phyloP scores from a whole-genome alignment of 208 protist species.

The Jaenimonas drosophilae region DNA sequence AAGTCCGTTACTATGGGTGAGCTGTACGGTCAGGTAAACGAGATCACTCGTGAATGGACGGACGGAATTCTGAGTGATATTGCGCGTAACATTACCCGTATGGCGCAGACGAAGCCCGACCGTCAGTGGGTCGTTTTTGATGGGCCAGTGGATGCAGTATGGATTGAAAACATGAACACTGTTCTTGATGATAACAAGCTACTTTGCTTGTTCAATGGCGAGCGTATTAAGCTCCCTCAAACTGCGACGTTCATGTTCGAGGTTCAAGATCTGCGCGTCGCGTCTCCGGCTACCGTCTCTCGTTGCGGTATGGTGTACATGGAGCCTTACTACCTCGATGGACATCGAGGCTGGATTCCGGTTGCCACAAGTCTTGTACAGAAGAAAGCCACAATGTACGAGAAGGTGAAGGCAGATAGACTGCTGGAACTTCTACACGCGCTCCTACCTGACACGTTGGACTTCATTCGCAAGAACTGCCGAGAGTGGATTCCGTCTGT shows the following conservation, averaged over 20 bases:
- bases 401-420: conserved; percentile 38
- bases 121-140: conserved; percentile 97
- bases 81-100: conserved; percentile 77
- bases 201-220: conserved; percentile 95
- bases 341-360: conserved; percentile 80
- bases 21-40: conserved; percentile 95
- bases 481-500: conserved; percentile 84
- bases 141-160: conserved; percentile 98
- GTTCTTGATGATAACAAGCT: conserved; percentile 98
- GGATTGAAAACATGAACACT: conserved; percentile 99
- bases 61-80: conserved; percentile 95
- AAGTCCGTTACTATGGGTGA: conserved; percentile 96
- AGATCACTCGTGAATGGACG: conserved; percentile 95
- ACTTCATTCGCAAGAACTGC: conserved; percentile 84
- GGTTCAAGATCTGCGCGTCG: conserved; percentile 95
- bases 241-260: conserved; percentile 97
- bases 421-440: conserved; percentile 64
- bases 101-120: conserved; percentile 54
- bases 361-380: conserved; percentile 58
- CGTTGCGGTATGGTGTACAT: conserved; percentile 98
- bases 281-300: conserved; percentile 98
- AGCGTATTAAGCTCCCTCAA: conserved; percentile 93
- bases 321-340: conserved; percentile 90
- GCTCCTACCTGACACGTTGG: conserved; percentile 71
- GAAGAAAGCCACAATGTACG: conserved; percentile 30